Base-by-base conservation (phyloP, 2,329 filamentous ascomycete species). In the Penicillium sclerotiorum region DNA sequence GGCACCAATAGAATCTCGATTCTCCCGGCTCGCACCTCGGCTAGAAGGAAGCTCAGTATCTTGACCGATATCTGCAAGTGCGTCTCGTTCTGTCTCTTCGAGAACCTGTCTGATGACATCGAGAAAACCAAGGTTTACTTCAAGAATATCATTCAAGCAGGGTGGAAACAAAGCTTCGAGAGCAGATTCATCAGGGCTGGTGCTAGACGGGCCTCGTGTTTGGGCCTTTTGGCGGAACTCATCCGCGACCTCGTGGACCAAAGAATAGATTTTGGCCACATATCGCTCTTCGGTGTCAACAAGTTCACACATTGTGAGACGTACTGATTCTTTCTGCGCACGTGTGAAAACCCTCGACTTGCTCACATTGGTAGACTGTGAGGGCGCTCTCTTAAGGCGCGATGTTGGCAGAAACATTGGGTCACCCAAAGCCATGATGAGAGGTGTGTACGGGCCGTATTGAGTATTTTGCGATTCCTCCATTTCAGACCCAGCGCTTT, bases 261-360 rank as follows among this genome's bases (percentile, higher is more conserved):
- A 74, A 58, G 94, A 89, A 54, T 89, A 84, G 49, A 99, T 74
- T 70, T 97, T 96, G 61, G 82, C 80, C 35, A 99, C 90, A 71
- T 97, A 99, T 69, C 90, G 87, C 67, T 94, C 90, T 69, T 99
- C 94, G 0, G 94, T 99, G 63, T 95, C 89, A 27, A 96, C 83
- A 52, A 97, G 75, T 69, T 99, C 94, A 51, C 84, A 86, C 79
- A 99, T 86, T 69, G 96, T 93, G 71, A 92, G 87, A 33, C 92
- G 85, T 58, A 96, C 76, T 45, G 88, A 88, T 59, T 91, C 81
- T 65, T 95, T 95, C 65, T 96, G 90, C 49, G 88, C 85, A 59
- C 85, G 86, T 28, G 86, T 81, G 63, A 96, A 95, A 0, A 86
- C 83, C 61, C 86, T 88, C 60, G 83, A 89, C 58, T 88, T 81